Evolutionary conservation across 495 filamentous ascomycete species (phyloP).

Genomic region (Talaromyces nanjingensis): DNA sequence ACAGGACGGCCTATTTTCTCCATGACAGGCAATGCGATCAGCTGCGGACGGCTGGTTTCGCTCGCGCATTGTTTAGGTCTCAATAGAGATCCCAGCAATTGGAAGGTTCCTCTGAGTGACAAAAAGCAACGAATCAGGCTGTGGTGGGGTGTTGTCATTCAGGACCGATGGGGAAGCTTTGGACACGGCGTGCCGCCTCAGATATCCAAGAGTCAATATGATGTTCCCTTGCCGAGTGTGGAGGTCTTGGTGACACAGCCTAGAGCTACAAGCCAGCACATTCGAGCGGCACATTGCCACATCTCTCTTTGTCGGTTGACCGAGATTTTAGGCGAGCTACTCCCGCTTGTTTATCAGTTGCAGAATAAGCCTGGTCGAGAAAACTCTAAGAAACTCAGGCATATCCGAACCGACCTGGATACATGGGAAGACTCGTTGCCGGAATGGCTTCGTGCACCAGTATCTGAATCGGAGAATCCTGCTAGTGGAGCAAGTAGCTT

Average conservation of each 20-base stretch:
- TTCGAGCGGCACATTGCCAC: conserved; percentile 41
- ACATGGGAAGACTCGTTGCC: conserved; percentile 41
- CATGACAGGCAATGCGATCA: conserved; percentile 47
- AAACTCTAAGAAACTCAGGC: conserved; percentile 32
- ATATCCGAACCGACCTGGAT: conserved; percentile 39
- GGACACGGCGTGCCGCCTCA: conserved; percentile 46
- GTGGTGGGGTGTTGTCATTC: conserved; percentile 49
- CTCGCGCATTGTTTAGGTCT: conserved; percentile 46
- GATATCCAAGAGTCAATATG: conserved; percentile 43
- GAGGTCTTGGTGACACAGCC: conserved; percentile 29
- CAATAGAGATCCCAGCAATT: conserved; percentile 41
- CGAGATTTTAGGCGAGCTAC: conserved; percentile 43
- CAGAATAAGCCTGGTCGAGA: conserved; percentile 35
- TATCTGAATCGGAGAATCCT: conserved; percentile 22
- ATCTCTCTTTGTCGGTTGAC: conserved; percentile 45
- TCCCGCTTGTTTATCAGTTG: conserved; percentile 44
- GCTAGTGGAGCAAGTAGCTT: conserved; percentile 41
- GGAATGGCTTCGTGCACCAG: conserved; percentile 32
- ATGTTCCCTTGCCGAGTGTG: conserved; percentile 44
- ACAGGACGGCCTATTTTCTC: conserved; percentile 45
- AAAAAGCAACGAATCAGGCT: conserved; percentile 41
- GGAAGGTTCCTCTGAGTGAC: conserved; percentile 41
- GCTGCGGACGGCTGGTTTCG: conserved; percentile 41
- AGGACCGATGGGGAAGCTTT: conserved; percentile 49
- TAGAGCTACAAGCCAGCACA: conserved; percentile 32